Conservation (phyloP, 2,329 filamentous ascomycete species). For the Cladophialophora yegresii region DNA sequence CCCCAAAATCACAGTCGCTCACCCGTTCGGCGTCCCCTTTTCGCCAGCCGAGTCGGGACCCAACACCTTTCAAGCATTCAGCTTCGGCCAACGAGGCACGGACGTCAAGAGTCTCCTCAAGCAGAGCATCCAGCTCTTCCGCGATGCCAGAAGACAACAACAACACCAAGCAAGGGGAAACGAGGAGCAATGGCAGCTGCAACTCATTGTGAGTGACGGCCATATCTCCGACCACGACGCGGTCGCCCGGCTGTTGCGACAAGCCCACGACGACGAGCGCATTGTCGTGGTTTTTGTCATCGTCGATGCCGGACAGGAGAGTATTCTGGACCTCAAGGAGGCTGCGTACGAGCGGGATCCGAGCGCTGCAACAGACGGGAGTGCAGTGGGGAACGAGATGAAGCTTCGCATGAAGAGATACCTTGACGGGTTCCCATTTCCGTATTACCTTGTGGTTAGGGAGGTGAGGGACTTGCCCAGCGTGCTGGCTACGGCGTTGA, state of each 20-base stretch:
- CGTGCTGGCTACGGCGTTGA: conserved; percentile 81
- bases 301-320: conserved; percentile 66
- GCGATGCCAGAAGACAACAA: conserved; percentile 63
- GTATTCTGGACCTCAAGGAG: conserved; percentile 82
- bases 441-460: conserved; percentile 93
- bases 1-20: conserved; percentile 73
- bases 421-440: conserved; percentile 93
- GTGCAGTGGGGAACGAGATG: conserved; percentile 55
- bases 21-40: conserved; percentile 81
- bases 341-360: conserved; percentile 73
- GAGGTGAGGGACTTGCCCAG: conserved; percentile 87
- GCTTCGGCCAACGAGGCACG: conserved; percentile 81
- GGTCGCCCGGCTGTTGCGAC: conserved; percentile 77
- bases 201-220: conserved; percentile 90
- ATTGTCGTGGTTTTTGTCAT: conserved; percentile 99
- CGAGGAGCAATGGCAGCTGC: conserved; percentile 88
- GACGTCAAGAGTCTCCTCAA: conserved; percentile 79
- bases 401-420: conserved; percentile 83
- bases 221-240: conserved; percentile 86
- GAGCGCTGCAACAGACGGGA: conserved; percentile 32
- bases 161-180: conserved; percentile 54
- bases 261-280: conserved; percentile 78
- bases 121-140: conserved; percentile 78
- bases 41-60: conserved; percentile 72
- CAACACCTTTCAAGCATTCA: conserved; percentile 80